phyloP scores from a whole-genome alignment of 805 yeast genomes.

The Metschnikowia matae region DNA sequence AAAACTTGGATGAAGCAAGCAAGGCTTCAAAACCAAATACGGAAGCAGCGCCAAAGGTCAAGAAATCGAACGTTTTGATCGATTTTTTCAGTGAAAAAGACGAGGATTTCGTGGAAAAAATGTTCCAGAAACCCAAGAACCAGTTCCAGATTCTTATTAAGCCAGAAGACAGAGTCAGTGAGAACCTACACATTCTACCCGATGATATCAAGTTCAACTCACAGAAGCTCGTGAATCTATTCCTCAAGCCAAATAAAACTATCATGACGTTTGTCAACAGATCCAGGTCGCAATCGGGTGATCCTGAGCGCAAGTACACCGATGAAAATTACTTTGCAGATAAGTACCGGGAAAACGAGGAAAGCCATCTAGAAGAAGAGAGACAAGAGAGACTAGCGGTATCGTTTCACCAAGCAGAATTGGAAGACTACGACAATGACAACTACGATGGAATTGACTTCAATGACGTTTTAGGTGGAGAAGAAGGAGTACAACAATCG shows the following conservation, averaged over 20 bases:
- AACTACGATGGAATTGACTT: conserved; percentile 40
- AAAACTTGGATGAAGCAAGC: conserved; percentile 17
- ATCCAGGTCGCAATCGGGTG: conserved; percentile 1
- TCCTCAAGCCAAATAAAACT: conserved; percentile 58
- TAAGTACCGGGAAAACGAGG: conserved; percentile 42
- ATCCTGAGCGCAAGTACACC: conserved; percentile 31
- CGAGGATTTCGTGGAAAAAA: conserved; percentile 24
- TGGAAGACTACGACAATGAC: conserved; percentile 37
- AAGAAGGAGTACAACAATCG: conserved; percentile 13
- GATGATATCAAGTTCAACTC: conserved; percentile 73
- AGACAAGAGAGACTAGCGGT: conserved; percentile 35
- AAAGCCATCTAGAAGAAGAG: conserved; percentile 22
- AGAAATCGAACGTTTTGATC: conserved; percentile 22
- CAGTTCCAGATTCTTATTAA: conserved; percentile 19
- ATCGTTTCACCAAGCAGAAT: conserved; percentile 38
- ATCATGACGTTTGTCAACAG: conserved; percentile 25
- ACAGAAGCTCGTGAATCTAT: conserved; percentile 58
- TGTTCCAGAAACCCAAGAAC: conserved; percentile 33
- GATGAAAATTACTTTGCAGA: conserved; percentile 75
- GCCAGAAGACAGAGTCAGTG: conserved; percentile 27
- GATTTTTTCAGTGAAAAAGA: conserved; percentile 34
- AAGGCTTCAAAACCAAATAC: conserved; percentile 1
- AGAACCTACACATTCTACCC: conserved; percentile 52
- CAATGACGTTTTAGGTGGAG: conserved; percentile 39
- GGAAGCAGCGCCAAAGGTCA: conserved; percentile 16